phyloP scores from a whole-genome alignment of 495 filamentous ascomycete species.

The Copromyces sp. region DNA sequence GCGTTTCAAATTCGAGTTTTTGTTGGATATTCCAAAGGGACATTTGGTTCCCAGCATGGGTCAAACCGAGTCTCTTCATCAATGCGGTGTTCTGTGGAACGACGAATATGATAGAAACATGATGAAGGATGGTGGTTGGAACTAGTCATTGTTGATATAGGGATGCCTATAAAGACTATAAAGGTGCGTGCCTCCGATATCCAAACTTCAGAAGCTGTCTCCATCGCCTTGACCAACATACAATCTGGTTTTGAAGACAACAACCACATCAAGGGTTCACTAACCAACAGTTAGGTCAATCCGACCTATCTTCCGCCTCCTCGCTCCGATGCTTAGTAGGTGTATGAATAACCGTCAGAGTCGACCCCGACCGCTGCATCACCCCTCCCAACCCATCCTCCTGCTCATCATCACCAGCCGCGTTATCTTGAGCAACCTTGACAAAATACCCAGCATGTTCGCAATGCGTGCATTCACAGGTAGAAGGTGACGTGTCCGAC shows the following conservation, averaged over 20 bases:
- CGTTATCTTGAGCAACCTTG: not conserved
- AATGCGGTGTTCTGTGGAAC: not conserved
- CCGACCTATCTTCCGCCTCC: not conserved
- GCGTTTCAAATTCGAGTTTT: not conserved
- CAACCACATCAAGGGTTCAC: not conserved
- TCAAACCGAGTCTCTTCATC: not conserved
- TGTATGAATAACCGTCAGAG: not conserved
- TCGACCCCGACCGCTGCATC: not conserved
- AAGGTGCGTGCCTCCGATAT: not conserved
- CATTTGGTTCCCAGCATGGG: not conserved
- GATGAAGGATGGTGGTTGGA: not conserved
- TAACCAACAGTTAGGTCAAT: not conserved
- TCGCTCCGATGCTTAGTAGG: not conserved
- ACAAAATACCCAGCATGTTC: not conserved
- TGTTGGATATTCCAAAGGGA: not conserved
- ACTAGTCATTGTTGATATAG: not conserved
- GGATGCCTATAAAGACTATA: not conserved
- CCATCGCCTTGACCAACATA: not conserved
- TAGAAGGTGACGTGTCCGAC: not conserved
- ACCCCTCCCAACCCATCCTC: not conserved
- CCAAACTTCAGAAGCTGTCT: not conserved
- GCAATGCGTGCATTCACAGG: not conserved
- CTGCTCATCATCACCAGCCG: not conserved
- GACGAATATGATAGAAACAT: not conserved
- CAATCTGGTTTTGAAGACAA: not conserved